phyloP scores from a whole-genome alignment of 2,329 filamentous ascomycete genomes.

The Exophiala sp. region DNA sequence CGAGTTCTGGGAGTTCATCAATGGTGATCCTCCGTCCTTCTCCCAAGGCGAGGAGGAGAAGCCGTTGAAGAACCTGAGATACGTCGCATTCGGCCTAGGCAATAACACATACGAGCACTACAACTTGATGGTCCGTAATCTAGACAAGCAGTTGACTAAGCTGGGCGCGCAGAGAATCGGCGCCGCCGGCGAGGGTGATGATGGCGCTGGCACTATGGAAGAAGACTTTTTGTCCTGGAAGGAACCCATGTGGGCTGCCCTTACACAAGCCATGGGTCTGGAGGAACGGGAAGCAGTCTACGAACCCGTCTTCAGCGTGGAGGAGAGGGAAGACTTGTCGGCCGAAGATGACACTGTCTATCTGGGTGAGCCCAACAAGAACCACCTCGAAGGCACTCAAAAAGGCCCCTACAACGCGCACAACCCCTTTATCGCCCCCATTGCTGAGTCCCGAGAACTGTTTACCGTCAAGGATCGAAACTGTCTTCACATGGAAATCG shows the following conservation, averaged over 20 bases:
- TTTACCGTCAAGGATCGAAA: constrained; percentile 87
- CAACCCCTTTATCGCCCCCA: constrained; percentile 94
- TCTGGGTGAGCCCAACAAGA: constrained; percentile 91
- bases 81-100: constrained; percentile 89
- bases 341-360: constrained; percentile 77
- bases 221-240: constrained; percentile 99
- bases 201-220: constrained; percentile 98
- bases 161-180: constrained; percentile 81
- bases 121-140: constrained; percentile 94
- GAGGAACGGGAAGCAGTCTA: constrained; percentile 96
- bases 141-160: constrained; percentile 73
- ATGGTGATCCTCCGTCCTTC: constrained; percentile 72
- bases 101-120: constrained; percentile 99
- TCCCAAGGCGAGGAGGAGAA: constrained; percentile 56
- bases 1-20: constrained; percentile 97
- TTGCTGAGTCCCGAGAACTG: constrained; percentile 81
- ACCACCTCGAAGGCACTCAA: constrained; percentile 76
- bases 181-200: constrained; percentile 86
- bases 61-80: constrained; percentile 77
- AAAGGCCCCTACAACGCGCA: constrained; percentile 93
- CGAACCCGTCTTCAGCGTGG: constrained; percentile 82
- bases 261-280: constrained; percentile 75
- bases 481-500: constrained; percentile 93
- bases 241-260: constrained; percentile 92
- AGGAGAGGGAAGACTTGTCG: constrained; percentile 66